Conservation (phyloP, 495 filamentous ascomycete species). For the Aspergillus heteromorphus region DNA sequence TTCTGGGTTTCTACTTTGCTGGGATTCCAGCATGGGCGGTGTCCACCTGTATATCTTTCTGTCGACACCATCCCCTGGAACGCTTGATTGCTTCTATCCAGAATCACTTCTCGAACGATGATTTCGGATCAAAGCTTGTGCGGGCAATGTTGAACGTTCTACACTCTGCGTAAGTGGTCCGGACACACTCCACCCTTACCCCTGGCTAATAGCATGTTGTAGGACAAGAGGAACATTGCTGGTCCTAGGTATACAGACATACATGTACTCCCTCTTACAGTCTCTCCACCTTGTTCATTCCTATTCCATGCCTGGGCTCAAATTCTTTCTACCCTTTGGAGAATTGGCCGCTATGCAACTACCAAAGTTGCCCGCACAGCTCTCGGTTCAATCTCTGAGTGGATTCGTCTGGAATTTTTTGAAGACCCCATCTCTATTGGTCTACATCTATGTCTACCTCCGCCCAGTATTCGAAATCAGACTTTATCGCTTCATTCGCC, state of each 20-base stretch:
- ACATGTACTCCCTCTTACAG: slow-evolving; percentile 48
- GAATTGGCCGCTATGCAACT: slow-evolving; percentile 29
- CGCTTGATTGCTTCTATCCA: slow-evolving; percentile 28
- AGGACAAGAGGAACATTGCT: slow-evolving; percentile 36
- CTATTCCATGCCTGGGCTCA: slow-evolving; percentile 22
- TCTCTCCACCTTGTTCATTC: slow-evolving; percentile 38
- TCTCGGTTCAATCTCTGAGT: slow-evolving; percentile 27
- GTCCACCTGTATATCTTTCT: slow-evolving; percentile 36
- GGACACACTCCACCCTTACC: background rate
- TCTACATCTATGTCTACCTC: slow-evolving; percentile 34
- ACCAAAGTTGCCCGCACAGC: slow-evolving; percentile 25
- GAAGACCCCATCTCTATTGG: slow-evolving; percentile 30
- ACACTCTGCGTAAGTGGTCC: slow-evolving; percentile 28
- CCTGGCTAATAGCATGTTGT: slow-evolving; percentile 12
- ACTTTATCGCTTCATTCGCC: slow-evolving; percentile 39
- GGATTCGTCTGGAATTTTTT: slow-evolving; percentile 23
- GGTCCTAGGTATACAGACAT: slow-evolving; percentile 38
- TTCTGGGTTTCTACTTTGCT: slow-evolving; percentile 38
- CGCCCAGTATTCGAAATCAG: slow-evolving; percentile 40
- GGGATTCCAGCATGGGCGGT: slow-evolving; percentile 42
- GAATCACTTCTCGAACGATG: slow-evolving; percentile 23
- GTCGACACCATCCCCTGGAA: slow-evolving; percentile 36
- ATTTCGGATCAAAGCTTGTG: slow-evolving; percentile 20
- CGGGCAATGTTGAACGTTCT: slow-evolving; percentile 28
- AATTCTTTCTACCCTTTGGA: slow-evolving; percentile 35